Evolutionary conservation across 192 early-diverging fungal genomes (phyloP).

Genomic region (Glomus cerebriforme): DNA sequence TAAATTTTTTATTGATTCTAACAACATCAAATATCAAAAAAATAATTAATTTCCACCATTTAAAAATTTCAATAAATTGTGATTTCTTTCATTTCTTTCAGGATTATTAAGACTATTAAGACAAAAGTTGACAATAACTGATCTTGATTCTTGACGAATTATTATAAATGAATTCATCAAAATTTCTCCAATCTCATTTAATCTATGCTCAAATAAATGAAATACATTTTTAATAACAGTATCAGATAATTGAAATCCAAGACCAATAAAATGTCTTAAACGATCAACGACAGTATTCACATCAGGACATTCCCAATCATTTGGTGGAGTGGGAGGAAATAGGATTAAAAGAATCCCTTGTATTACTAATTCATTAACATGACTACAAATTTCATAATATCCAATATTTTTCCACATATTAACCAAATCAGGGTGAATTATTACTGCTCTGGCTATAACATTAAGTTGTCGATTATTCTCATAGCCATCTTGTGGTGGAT

Average conservation of each 20-base stretch:
- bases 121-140: neutral
- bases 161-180: neutral
- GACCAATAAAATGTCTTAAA: neutral
- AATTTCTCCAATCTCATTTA: neutral
- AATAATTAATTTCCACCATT: too few relatives aligned
- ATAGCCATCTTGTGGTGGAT: neutral
- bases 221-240: conserved; percentile 5
- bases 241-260: too few relatives aligned
- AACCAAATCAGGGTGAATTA: conserved; percentile 9
- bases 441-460: neutral
- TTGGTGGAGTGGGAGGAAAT: conserved; percentile 11
- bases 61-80: neutral
- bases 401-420: neutral
- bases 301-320: too few relatives aligned
- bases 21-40: too few relatives aligned
- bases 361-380: neutral
- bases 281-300: neutral
- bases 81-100: neutral
- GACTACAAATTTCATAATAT: neutral
- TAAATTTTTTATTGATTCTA: too few relatives aligned
- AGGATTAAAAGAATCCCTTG: neutral
- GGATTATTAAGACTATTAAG: neutral
- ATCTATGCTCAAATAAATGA: conserved; percentile 8
- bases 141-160: neutral
- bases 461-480: too few relatives aligned